Evolutionary conservation across 805 yeast genomes (phyloP), one percentile per base, ranked within the genome.

Genomic region (baker's yeast (Saccharomyces cerevisiae)): DNA sequence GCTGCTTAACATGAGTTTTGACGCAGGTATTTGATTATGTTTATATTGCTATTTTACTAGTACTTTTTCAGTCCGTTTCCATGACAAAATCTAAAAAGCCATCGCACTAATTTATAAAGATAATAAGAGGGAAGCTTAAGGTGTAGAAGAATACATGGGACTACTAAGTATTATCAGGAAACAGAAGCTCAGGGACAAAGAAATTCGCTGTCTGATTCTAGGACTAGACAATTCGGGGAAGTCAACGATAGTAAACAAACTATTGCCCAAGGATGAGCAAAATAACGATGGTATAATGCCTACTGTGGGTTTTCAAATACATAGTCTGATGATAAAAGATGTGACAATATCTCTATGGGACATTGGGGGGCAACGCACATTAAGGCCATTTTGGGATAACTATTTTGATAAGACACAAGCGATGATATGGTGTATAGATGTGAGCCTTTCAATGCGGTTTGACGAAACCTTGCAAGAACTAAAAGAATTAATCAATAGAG

Each of bases 161-260:
- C 78, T 90, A 1, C 71, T 90, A 17, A 79, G 89, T 1, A 84
- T 89, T 29, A 85, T 91, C 54, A 78, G 84, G 62, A 90, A 89
- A 66, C 96, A 89, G 65, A 85, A 89, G 71, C 74, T 80, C 46
- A 89, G 88, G 67, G 96, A 89, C 60, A 75, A 76, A 53, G 96
- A 90, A 67, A 71, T 87, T 32, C 73, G 97, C 24, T 78, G 89
- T 27, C 73, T 92, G 24, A 76, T 88, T 54, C 77, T 91, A 11
- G 98, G 98, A 0, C 78, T 91, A 3, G 98, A 91, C 66, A 89
- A 89, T 68, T 80, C 96, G 0, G 98, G 98, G 1, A 91, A 91
- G 68, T 87, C 97, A 2, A 87, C 97, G 0, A 79, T 92, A 1
- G 84, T 90, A 24, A 82, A 83, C 55, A 65, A 74, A 21, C 64